These are phyloP conservation scores for Amanita rubescens DNA, from an alignment of 768 basidiomycete species.

Conservation along the genomic window DNA sequence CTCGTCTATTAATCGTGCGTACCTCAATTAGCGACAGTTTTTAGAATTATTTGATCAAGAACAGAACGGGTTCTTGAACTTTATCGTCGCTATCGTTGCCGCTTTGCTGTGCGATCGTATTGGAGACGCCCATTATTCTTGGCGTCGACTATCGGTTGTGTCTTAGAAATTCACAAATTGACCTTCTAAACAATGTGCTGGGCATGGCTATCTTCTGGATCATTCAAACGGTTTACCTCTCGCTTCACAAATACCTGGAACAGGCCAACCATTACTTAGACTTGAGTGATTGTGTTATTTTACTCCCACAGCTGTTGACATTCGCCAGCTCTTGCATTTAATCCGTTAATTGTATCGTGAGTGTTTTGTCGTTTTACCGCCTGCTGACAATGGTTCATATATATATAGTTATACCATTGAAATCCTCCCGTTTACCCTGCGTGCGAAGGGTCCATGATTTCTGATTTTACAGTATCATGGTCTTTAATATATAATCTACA, in stretches of 20 bases:
- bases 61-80: slow-evolving; percentile 48
- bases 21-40: neutral
- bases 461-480: slow-evolving; percentile 71
- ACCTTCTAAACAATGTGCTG: neutral
- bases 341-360: neutral
- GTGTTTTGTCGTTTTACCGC: neutral
- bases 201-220: slow-evolving; percentile 52
- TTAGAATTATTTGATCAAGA: neutral
- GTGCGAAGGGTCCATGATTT: slow-evolving; percentile 80
- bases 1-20: slow-evolving; percentile 34
- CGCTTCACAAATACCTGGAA: slow-evolving; percentile 23
- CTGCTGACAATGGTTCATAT: neutral
- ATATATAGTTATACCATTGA: slow-evolving; percentile 22
- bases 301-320: too few species aligned
- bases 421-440: slow-evolving; percentile 36
- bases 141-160: slow-evolving; percentile 32
- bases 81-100: slow-evolving; percentile 43
- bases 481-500: slow-evolving; percentile 80
- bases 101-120: slow-evolving; percentile 41
- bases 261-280: slow-evolving; percentile 50
- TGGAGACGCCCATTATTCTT: slow-evolving; percentile 44
- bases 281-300: slow-evolving; percentile 15
- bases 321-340: slow-evolving; percentile 19
- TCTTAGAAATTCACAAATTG: neutral
- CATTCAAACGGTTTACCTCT: slow-evolving; percentile 48